phyloP scores from a whole-genome alignment of 257 asterid genomes.

The Scutellaria baicalensis region DNA sequence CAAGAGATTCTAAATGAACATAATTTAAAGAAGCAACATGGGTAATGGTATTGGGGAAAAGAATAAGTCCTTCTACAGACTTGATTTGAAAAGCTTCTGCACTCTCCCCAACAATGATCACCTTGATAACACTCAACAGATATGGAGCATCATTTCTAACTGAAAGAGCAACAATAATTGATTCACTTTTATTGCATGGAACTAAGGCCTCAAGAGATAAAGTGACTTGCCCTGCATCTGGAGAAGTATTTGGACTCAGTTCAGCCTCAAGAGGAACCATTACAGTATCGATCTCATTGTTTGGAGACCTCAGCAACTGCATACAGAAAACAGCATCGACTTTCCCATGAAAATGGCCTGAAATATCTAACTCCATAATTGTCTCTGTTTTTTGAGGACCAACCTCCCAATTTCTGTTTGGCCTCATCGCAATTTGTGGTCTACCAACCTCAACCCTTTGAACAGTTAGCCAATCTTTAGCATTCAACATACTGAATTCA shows the following conservation, averaged over 20 bases:
- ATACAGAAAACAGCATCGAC: slow-evolving; percentile 55
- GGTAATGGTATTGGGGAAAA: slow-evolving; percentile 57
- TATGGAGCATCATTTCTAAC: slow-evolving; percentile 45
- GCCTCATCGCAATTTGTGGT: slow-evolving; percentile 52
- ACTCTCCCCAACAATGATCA: slow-evolving; percentile 35
- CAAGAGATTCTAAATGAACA: slow-evolving; percentile 19
- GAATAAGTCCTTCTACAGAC: slow-evolving; percentile 55
- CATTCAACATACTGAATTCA: slow-evolving; percentile 8
- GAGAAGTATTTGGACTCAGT: slow-evolving; percentile 24
- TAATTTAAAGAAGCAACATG: slow-evolving; percentile 54
- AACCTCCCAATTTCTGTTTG: slow-evolving; percentile 67
- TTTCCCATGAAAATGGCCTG: slow-evolving; percentile 47
- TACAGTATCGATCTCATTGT: slow-evolving; percentile 39
- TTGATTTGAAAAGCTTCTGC: slow-evolving; percentile 36
- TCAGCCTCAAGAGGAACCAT: slow-evolving; percentile 78
- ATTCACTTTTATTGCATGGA: slow-evolving; percentile 35
- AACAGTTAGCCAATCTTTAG: slow-evolving; percentile 45
- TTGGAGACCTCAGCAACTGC: slow-evolving; percentile 53
- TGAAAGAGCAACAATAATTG: slow-evolving; percentile 29
- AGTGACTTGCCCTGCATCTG: slow-evolving; percentile 25
- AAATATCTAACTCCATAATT: slow-evolving; percentile 58
- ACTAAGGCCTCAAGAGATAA: slow-evolving; percentile 35
- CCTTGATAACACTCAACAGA: slow-evolving; percentile 41
- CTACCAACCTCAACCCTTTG: slow-evolving; percentile 33
- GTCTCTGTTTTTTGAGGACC: slow-evolving; percentile 51